These are phyloP conservation scores for Arabidopsis lyrata DNA, from an alignment of 441 rosid genomes.

Conservation along the genomic window DNA sequence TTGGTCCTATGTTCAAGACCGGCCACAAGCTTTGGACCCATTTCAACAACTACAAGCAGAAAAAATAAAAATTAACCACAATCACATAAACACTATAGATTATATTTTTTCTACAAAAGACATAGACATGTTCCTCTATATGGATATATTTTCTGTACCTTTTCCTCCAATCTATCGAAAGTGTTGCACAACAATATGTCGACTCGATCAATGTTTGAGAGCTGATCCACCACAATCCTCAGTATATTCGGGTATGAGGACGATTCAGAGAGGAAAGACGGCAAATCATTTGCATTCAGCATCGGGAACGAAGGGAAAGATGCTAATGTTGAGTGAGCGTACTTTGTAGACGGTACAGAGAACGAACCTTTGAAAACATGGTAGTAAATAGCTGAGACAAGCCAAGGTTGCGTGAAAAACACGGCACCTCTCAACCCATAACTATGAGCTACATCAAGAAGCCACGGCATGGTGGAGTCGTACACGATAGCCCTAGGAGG, in stretches of 20 bases:
- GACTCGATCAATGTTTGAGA: constrained; percentile 60
- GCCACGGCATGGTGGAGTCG: constrained; percentile 53
- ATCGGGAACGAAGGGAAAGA: constrained; percentile 51
- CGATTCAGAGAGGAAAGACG: constrained; percentile 53
- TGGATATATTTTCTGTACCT: constrained; percentile 50
- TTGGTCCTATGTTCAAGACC: constrained; percentile 62
- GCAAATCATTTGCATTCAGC: constrained; percentile 63
- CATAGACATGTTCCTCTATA: not conserved
- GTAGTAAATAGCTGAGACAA: constrained; percentile 49
- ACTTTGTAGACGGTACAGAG: constrained; percentile 39
- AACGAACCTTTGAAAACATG: constrained; percentile 40
- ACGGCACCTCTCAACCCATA: constrained; percentile 40
- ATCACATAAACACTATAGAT: not conserved
- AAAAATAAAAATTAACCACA: not conserved
- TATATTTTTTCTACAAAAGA: not conserved
- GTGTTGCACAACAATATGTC: constrained; percentile 67
- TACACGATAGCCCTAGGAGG: constrained; percentile 46
- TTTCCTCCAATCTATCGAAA: constrained; percentile 63
- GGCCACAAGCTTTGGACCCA: constrained; percentile 56
- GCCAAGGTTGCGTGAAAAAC: constrained; percentile 55
- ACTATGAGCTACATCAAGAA: constrained; percentile 47
- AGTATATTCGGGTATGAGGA: constrained; percentile 63
- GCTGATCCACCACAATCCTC: constrained; percentile 58
- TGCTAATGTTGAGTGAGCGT: constrained; percentile 42
- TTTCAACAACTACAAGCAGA: constrained; percentile 44